Conservation (phyloP, 345 rosid genomes). For the Sonneratia caseolaris region DNA sequence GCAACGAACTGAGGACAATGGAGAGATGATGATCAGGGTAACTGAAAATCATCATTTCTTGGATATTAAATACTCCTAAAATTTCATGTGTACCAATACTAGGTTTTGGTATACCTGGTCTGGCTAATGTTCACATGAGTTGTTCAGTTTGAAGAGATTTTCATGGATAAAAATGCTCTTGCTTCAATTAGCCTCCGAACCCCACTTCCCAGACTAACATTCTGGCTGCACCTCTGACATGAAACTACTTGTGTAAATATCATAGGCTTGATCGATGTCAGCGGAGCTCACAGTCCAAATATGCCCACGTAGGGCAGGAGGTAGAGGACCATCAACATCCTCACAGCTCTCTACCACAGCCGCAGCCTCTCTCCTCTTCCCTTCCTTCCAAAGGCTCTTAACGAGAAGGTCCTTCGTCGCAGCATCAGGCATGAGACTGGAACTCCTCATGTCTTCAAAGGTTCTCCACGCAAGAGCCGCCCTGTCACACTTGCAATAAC, state of each 20-base stretch:
- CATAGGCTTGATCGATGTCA: conserved; percentile 45
- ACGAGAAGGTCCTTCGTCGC: conserved; percentile 70
- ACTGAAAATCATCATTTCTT: no score
- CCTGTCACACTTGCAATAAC: conserved; percentile 69
- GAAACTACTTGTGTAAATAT: conserved; percentile 48
- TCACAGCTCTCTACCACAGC: conserved; percentile 51
- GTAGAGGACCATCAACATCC: conserved; percentile 30
- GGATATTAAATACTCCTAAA: no score
- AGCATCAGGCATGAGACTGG: conserved; percentile 48
- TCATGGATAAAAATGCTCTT: background rate
- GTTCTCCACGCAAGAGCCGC: conserved; percentile 72
- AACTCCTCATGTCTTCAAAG: conserved; percentile 63
- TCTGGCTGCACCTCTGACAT: conserved; percentile 7
- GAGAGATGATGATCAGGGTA: no score
- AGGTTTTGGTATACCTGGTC: no score
- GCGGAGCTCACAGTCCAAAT: conserved; percentile 67
- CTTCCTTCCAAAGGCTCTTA: conserved; percentile 88
- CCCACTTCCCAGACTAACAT: background rate
- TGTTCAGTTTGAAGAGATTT: background rate
- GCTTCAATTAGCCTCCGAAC: background rate
- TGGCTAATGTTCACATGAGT: background rate
- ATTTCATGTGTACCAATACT: no score
- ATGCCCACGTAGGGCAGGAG: conserved; percentile 51
- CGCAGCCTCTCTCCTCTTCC: conserved; percentile 80
- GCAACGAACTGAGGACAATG: no score